Evolutionary conservation across 768 basidiomycete species (phyloP), one percentile per base, ranked within the genome.

Genomic region (Podaxis sp.): DNA sequence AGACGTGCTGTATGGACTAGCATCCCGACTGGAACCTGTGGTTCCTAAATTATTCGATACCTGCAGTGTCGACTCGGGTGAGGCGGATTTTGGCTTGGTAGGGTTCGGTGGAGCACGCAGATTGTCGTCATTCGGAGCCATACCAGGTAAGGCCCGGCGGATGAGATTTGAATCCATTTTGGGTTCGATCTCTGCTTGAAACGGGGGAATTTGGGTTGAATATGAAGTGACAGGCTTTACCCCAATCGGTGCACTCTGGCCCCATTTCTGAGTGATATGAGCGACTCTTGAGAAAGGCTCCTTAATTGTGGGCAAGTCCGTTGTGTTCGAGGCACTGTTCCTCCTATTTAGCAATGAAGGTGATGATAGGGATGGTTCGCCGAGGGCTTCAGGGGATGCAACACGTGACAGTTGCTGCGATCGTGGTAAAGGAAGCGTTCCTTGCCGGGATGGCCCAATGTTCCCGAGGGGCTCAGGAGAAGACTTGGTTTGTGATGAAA

Each of bases 71-170:
- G 59, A 54, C 23, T 55, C 53, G n/a, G 59, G 59, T 18, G 59
- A 61, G 7, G 59, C 35, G 3, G 59, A 53, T 35, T 54, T 60
- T 10, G 50, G 32, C 23, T 60, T 47, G 11, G 25, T 37, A 16
- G 23, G 21, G 32, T 25, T 13, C 7, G 42, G 32, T 35, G 59
- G 44, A 27, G 59, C 23, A 25, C 35, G 52, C 32, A 55, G n/a
- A 13, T 23, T 61, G 38, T 55, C 59, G 13, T 27, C 21, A 28
- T 36, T 42, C 23, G 47, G 47, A 9, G 72, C 64, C 62, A 80
- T 69, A 28, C 79, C 79, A 37, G 81, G 80, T 38, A 82, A 72
- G 9, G 80, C 74, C 21, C 69, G 73, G 14, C 77, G 75, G 35
- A 62, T 60, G 55, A 56, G 51, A 37, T 37, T 11, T 50, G 46